Conservation (phyloP, 257 asterid species). For the Scutellaria minor region DNA sequence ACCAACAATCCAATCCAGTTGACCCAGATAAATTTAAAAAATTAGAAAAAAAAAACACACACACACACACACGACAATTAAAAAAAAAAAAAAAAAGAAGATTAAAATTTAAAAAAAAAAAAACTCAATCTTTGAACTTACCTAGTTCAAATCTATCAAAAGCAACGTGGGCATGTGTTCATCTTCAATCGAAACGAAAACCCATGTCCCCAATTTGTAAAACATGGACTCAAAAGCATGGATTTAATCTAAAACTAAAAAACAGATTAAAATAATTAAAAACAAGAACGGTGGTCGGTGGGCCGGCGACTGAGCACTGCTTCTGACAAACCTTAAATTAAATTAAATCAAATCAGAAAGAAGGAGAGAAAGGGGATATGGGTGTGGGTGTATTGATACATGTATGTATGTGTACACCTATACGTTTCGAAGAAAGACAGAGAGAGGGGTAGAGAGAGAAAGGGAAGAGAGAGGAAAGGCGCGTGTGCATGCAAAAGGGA, state of each 20-base stretch:
- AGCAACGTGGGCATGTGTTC: constrained; percentile 63
- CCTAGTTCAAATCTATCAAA: constrained; percentile 49
- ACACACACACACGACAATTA: too few relatives aligned
- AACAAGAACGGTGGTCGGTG: constrained; percentile 40
- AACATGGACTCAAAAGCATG: constrained; percentile 29
- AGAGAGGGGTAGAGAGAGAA: constrained; percentile 12
- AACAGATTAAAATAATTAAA: constrained; percentile 10
- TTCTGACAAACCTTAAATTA: constrained; percentile 6
- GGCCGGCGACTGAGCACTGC: constrained; percentile 9
- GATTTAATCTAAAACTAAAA: constrained; percentile 36
- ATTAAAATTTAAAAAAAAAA: constrained; percentile 16
- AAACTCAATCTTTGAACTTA: constrained; percentile 30
- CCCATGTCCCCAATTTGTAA: constrained; percentile 36
- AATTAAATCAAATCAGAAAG: constrained; percentile 32
- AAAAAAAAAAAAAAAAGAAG: background rate
- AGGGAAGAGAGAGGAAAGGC: constrained; percentile 43
- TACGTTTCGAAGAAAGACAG: constrained; percentile 33
- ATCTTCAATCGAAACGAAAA: constrained; percentile 37
- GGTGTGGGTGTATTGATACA: background rate
- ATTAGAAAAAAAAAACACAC: too few relatives aligned
- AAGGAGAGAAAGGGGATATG: constrained; percentile 2
- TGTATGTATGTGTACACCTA: constrained; percentile 3
- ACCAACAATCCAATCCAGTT: constrained; percentile 34
- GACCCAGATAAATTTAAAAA: constrained; percentile 15
- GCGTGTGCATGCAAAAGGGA: constrained; percentile 69